Evolutionary conservation across 192 early-diverging fungal species (phyloP).

Genomic region (Phycomyces nitens): DNA sequence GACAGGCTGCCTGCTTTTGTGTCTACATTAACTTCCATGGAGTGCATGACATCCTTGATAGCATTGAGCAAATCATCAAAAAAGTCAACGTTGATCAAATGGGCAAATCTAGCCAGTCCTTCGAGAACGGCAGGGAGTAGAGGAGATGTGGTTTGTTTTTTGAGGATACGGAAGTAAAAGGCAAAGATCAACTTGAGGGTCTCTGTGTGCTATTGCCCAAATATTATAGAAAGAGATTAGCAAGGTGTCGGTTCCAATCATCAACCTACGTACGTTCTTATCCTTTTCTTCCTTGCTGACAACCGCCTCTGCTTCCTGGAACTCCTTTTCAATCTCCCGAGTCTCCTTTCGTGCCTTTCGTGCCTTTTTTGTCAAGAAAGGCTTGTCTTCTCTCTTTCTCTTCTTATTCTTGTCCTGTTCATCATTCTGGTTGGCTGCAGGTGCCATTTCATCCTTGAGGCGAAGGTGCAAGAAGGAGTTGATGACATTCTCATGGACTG

Average conservation of each 20-base stretch:
- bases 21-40: constrained; percentile 43
- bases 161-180: constrained; percentile 93
- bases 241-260: too few relatives aligned
- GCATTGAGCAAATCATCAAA: constrained; percentile 85
- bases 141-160: constrained; percentile 72
- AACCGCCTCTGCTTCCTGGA: constrained; percentile 90
- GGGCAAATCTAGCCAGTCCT: constrained; percentile 82
- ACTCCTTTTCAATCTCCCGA: constrained; percentile 68
- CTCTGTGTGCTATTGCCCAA: constrained; percentile 80
- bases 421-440: constrained; percentile 43
- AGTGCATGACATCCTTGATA: constrained; percentile 75
- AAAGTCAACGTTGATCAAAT: constrained; percentile 95
- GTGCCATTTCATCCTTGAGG: constrained; percentile 77
- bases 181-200: constrained; percentile 93
- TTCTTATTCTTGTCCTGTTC: constrained; percentile 47
- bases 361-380: constrained; percentile 60
- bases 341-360: constrained; percentile 72
- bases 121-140: constrained; percentile 75
- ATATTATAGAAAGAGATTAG: constrained; percentile 8
- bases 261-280: constrained; percentile 58
- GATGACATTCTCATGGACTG: constrained; percentile 65
- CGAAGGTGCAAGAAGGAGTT: constrained; percentile 78
- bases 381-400: constrained; percentile 53
- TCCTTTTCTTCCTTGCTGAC: constrained; percentile 80
- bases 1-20: constrained; percentile 45